Conservation (phyloP, 2,329 filamentous ascomycete species). For the Escovopsis sp. region DNA sequence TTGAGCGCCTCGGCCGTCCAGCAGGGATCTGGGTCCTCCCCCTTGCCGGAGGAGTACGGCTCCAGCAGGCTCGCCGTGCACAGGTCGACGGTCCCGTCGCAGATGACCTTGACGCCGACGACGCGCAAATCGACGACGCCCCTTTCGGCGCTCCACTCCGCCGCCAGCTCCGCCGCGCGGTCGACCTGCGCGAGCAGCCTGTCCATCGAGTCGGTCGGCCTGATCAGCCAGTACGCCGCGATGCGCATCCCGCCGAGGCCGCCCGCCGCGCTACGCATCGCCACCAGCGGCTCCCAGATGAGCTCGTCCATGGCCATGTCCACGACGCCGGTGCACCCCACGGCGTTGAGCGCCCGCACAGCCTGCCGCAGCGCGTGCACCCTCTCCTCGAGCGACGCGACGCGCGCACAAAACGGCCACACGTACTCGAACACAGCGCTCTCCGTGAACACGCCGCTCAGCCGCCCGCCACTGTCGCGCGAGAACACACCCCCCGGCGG, state of each 20-base stretch:
- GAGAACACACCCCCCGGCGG: constrained; percentile 37
- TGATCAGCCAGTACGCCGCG: constrained; percentile 42
- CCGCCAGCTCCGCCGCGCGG: constrained; percentile 29
- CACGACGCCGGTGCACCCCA: constrained; percentile 38
- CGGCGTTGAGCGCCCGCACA: constrained; percentile 32
- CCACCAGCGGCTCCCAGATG: constrained; percentile 34
- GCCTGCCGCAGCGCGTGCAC: constrained; percentile 32
- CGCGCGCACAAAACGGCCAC: constrained; percentile 37
- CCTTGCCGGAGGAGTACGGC: constrained; percentile 36
- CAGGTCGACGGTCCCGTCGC: constrained; percentile 48
- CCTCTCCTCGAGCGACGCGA: constrained; percentile 31
- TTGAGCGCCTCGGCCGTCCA: constrained; percentile 38
- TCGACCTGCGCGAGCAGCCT: constrained; percentile 31
- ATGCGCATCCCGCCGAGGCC: constrained; percentile 25
- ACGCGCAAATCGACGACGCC: constrained; percentile 28
- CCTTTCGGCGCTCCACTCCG: constrained; percentile 16
- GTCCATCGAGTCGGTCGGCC: constrained; percentile 26
- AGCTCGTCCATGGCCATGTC: constrained; percentile 49
- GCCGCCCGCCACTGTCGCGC: constrained; percentile 29
- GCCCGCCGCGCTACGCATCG: constrained; percentile 23
- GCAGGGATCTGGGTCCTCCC: constrained; percentile 33
- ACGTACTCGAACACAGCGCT: constrained; percentile 35
- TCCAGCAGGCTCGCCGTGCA: constrained; percentile 46
- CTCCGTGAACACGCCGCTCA: constrained; percentile 36
- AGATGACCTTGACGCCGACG: constrained; percentile 49